These are phyloP conservation scores for Rhodotorula glutinis DNA, from an alignment of 1,284 basidiomycete genomes.

Conservation along the genomic window DNA sequence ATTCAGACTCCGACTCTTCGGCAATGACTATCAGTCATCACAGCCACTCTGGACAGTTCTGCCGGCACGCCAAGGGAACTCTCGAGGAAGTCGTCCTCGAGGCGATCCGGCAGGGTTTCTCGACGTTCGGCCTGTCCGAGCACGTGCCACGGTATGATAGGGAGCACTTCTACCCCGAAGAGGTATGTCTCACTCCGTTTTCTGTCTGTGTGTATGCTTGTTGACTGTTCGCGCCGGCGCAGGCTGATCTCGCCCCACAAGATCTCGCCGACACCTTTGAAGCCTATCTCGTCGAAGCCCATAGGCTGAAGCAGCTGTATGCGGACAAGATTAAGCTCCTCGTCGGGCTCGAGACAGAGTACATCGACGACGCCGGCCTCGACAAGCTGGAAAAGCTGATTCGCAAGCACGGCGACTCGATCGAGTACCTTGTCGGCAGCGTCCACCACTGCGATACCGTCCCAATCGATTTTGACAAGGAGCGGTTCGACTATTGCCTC, in stretches of 20 bases:
- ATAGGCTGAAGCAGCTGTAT: constrained; percentile 63
- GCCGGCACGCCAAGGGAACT: constrained; percentile 76
- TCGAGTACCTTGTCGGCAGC: constrained; percentile 91
- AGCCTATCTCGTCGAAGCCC: constrained; percentile 69
- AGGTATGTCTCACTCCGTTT: constrained; percentile 57
- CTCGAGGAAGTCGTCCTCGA: constrained; percentile 75
- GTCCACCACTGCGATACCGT: constrained; percentile 84
- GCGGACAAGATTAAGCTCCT: constrained; percentile 67
- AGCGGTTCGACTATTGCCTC: constrained; percentile 65
- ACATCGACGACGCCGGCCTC: constrained; percentile 68
- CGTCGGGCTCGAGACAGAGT: constrained; percentile 91
- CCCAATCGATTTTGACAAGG: constrained; percentile 87
- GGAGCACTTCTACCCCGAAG: constrained; percentile 89
- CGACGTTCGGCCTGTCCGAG: constrained; percentile 84
- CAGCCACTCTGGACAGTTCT: constrained; percentile 95
- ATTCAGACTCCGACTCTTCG: neutral
- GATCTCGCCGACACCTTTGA: constrained; percentile 61
- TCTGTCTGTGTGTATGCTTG: constrained; percentile 25
- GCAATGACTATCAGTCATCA: constrained; percentile 87
- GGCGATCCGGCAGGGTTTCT: constrained; percentile 74
- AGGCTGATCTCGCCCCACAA: constrained; percentile 27
- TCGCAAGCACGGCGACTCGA: constrained; percentile 55
- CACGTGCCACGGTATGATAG: constrained; percentile 82
- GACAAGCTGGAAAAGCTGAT: constrained; percentile 55
- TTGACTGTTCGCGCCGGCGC: constrained; percentile 37